Conservation (phyloP, 2,329 filamentous ascomycete genomes). For the Hypocrella siamensis region DNA sequence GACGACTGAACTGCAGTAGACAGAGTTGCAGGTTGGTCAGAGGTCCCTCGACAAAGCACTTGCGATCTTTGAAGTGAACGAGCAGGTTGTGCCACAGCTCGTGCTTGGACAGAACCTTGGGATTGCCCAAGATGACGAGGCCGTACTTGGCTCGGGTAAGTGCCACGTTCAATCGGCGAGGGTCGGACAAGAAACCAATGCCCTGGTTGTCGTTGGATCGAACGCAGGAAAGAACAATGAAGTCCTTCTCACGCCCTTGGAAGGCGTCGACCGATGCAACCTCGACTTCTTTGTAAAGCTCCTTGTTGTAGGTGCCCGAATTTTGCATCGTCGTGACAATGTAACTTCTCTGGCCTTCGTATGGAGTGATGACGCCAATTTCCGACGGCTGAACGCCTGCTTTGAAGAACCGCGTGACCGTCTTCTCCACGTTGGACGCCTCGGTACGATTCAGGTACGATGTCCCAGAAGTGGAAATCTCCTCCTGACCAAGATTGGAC, state of each 20-base stretch:
- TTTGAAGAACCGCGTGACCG: conserved; percentile 97
- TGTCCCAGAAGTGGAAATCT: conserved; percentile 94
- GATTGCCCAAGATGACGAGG: conserved; percentile 90
- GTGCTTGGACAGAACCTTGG: conserved; percentile 94
- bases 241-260: conserved; percentile 97
- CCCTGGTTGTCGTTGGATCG: conserved; percentile 98
- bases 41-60: conserved; percentile 90
- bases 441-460: conserved; percentile 97
- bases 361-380: conserved; percentile 96
- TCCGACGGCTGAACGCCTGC: conserved; percentile 86
- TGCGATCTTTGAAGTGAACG: conserved; percentile 90
- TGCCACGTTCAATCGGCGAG: conserved; percentile 90
- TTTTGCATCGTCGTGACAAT: conserved; percentile 99
- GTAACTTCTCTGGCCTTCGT: conserved; percentile 95
- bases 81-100: conserved; percentile 94
- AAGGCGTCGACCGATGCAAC: conserved; percentile 97
- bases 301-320: conserved; percentile 93
- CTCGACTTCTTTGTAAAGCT: conserved; percentile 96
- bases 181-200: conserved; percentile 96
- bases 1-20: conserved; percentile 83
- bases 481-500: conserved; percentile 94
- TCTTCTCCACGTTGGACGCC: conserved; percentile 94
- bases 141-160: conserved; percentile 95
- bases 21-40: conserved; percentile 93
- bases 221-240: conserved; percentile 94